Conservation (phyloP, 495 filamentous ascomycete species). For the Staphylotrichum longicolle region DNA sequence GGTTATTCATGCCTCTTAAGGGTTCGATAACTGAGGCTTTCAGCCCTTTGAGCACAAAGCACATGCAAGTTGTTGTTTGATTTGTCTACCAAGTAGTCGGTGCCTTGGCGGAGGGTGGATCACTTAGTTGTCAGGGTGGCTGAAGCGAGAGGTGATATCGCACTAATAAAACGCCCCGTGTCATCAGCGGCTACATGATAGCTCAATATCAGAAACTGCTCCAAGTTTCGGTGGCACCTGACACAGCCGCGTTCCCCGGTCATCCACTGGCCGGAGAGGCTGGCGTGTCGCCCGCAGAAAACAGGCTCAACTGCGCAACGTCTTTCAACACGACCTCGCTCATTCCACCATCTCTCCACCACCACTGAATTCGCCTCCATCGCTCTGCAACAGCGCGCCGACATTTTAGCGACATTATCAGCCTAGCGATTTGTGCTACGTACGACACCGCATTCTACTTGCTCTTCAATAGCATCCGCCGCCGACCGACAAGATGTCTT, state of each 20-base stretch:
- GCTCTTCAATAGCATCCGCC: conserved; percentile 8
- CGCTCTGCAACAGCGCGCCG: conserved; percentile 18
- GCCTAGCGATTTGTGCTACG: not conserved
- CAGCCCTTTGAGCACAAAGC: not conserved
- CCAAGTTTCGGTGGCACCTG: conserved; percentile 17
- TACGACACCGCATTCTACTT: not conserved
- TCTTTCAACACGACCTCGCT: conserved; percentile 23
- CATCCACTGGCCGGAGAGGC: conserved; percentile 22
- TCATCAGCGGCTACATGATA: too few relatives aligned
- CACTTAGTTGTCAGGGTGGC: too few relatives aligned
- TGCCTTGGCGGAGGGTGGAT: not conserved
- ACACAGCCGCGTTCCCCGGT: conserved; percentile 28
- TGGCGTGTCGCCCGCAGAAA: conserved; percentile 34
- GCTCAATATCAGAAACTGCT: too few relatives aligned
- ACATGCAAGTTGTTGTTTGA: not conserved
- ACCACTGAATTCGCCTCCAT: conserved; percentile 21
- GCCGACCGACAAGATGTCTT: conserved; percentile 51
- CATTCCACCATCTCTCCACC: conserved; percentile 26
- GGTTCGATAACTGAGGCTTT: not conserved
- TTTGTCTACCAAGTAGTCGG: not conserved
- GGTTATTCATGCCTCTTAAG: not conserved
- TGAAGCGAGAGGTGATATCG: too few relatives aligned
- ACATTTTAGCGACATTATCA: not conserved
- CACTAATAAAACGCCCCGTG: too few relatives aligned
- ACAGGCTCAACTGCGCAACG: conserved; percentile 29